Evolutionary conservation across 352 stramenopile species (phyloP).

Genomic region (Phytophthora colocasiae): DNA sequence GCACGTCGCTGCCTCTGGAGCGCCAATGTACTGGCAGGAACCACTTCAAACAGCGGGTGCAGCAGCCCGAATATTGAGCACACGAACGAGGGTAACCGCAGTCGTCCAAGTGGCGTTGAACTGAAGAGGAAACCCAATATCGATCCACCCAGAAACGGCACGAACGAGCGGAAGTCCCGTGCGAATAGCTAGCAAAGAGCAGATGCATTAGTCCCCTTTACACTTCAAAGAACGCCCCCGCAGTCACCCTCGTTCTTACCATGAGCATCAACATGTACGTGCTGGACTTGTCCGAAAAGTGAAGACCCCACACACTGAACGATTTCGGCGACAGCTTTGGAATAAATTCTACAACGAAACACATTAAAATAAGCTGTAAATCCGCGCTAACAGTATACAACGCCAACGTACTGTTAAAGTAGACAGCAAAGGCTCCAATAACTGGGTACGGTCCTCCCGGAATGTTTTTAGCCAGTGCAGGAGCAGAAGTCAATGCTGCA

Average conservation of each 20-base stretch:
- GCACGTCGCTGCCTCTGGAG: conserved; percentile 79
- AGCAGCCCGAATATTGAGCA: conserved; percentile 73
- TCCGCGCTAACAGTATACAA: no score
- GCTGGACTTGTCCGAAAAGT: conserved; percentile 85
- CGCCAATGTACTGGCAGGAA: conserved; percentile 65
- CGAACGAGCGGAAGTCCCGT: conserved; percentile 56
- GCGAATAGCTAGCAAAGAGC: conserved; percentile 60
- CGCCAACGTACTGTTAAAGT: conserved; percentile 54
- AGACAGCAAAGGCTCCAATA: conserved; percentile 76
- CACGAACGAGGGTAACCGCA: conserved; percentile 79
- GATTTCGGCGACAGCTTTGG: conserved; percentile 73
- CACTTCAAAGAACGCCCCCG: not conserved
- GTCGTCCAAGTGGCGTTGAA: conserved; percentile 68
- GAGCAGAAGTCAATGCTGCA: conserved; percentile 49
- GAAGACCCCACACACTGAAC: conserved; percentile 50
- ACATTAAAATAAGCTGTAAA: not conserved
- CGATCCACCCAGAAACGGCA: conserved; percentile 68
- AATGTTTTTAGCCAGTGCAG: conserved; percentile 47
- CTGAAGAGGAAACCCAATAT: conserved; percentile 74
- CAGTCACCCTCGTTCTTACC: conserved; percentile 45
- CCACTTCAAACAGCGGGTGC: conserved; percentile 80
- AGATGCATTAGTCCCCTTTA: conserved; percentile 8
- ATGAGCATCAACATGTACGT: conserved; percentile 64
- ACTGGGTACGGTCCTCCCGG: conserved; percentile 74
- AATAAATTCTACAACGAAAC: conserved; percentile 62